Evolutionary conservation across 495 filamentous ascomycete species (phyloP), one percentile per base, ranked within the genome.

Genomic region (Aspergillus bertholletiae): DNA sequence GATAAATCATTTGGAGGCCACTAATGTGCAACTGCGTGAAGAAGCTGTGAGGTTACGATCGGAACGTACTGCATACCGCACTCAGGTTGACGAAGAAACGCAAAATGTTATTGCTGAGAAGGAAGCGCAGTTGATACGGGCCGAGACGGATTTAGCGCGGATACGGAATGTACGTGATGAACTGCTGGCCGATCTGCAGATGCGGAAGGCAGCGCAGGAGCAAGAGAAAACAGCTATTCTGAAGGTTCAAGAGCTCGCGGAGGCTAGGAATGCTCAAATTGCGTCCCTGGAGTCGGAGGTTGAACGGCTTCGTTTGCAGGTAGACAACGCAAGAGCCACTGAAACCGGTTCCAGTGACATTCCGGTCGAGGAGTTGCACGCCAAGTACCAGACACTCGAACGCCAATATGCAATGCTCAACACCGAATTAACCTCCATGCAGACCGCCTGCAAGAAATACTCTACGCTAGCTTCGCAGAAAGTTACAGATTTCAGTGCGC

Each of bases 1-100:
- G 8, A 83, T 96, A 66, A 97, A 97, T 65, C 82, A 96, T 63
- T 72, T 97, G 7, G 92, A 97, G 69, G 91, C 92, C 12, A 87
- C 84, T 15, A 96, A 96, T 64, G 85, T 86, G 43, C 85, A 92
- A 58, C 74, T 97, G 24, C 85, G 87, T 11, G 88, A 96, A 65
- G 90, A 94, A 58, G 87, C 88, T 1, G 84, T 91, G 66, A 94
- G 88, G 62, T 74, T 88, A 49, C 88, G 92, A 52, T 84, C 88
- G 2, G 94, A 97, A 70, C 74, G 94, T 35, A 92, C 89, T 13
- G 79, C 86, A 34, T 96, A 88, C 68, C 88, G 89, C 37, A 80
- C 83, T 26, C 82, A 87, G 55, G 67, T 97, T 8, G 89, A 97
- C 49, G 81, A 81, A 23, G 95, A 98, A 68, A 78, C 84, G 0